Base-by-base conservation (phyloP, 805 yeast genomes). In the Pichia ethanolica region DNA sequence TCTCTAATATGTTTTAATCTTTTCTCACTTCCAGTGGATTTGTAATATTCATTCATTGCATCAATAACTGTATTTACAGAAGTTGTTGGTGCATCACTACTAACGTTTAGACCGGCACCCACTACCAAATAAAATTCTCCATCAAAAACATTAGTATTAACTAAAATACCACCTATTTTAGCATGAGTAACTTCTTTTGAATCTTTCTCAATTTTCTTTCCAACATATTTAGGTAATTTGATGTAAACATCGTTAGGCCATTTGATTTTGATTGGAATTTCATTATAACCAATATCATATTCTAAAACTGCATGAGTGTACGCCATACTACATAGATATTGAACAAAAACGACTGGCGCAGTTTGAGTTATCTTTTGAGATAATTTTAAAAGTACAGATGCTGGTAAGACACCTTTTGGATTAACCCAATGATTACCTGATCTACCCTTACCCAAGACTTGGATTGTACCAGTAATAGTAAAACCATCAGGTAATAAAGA, bases 161-260 rank as follows among this genome's bases (percentile, higher is more conserved):
- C 89, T 43, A 91, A 65, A 13, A 90, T 77, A 1, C 99, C 99
- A 3, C 90, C 82, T 8, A 90, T 77, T 62, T 91, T 91, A 20
- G 79, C 78, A 64, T 79, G 86, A 5, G 80, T 78, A 35, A 82
- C 82, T 42, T 84, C 89, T 30, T 69, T 72, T 12, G 62, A 55
- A 10, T 58, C 54, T 6, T 39, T 27, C 5, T 53, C 51, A 3
- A 53, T 42, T 4, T 62, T 62, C 20, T 61, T 56, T 2, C 62
- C 60, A 40, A 75, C 74, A 55, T 69, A 77, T 47, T 81, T 81
- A 0, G 95, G 95, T 48, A 78, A 81, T 57, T 80, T 63, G 5
- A 84, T 80, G 61, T 88, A 93, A 12, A 93, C 69, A 65, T 93
- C 99, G 63, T 93, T 93, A 2, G 99, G 99, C 99, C 99, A 93